Evolutionary conservation across 164 flowering plant species (phyloP).

Genomic region (Nelumbo lutea): DNA sequence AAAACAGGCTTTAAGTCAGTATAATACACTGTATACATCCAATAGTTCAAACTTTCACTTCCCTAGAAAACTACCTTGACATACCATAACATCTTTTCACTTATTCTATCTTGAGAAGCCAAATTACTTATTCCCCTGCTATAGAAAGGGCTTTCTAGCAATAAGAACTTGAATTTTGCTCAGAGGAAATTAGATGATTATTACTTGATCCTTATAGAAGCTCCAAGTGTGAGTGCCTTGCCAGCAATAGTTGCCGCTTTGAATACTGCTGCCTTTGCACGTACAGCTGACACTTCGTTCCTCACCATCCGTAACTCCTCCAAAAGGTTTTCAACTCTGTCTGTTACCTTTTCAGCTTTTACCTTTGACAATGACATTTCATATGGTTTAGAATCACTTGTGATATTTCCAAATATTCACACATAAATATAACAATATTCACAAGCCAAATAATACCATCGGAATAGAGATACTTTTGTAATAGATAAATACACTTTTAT

Average conservation of each 20-base stretch:
- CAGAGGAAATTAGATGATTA: neutral
- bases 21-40: neutral
- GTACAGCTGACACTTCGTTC: slow-evolving; percentile 67
- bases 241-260: slow-evolving; percentile 63
- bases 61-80: neutral
- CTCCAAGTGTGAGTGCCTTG: slow-evolving; percentile 64
- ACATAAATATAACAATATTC: too few relatives aligned
- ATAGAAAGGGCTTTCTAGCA: neutral
- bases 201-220: slow-evolving; percentile 52
- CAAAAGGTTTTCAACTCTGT: slow-evolving; percentile 69
- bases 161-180: neutral
- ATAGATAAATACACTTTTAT: too few relatives aligned
- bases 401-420: neutral
- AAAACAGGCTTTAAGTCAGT: too few relatives aligned
- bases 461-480: too few relatives aligned
- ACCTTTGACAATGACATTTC: slow-evolving; percentile 39
- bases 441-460: too few relatives aligned
- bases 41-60: neutral
- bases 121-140: neutral
- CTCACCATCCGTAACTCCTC: slow-evolving; percentile 68
- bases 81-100: neutral
- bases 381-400: neutral
- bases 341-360: slow-evolving; percentile 82
- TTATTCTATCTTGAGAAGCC: neutral
- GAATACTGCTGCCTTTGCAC: slow-evolving; percentile 71